Evolutionary conservation across 129 eudicot species (phyloP).

Genomic region (Scalesia atractyloides): DNA sequence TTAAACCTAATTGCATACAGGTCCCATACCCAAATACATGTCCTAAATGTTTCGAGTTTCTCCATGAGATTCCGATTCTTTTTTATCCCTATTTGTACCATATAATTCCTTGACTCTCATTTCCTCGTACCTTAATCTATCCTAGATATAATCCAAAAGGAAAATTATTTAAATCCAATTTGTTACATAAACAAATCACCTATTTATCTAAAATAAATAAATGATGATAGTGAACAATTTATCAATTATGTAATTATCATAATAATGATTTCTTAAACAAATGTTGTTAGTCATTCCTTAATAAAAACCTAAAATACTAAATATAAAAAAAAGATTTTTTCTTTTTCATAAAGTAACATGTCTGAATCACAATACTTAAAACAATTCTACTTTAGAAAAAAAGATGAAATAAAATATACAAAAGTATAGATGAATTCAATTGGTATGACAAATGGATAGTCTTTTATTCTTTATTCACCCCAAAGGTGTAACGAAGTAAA

Average conservation of each 20-base stretch:
- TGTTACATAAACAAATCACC: too few relatives aligned
- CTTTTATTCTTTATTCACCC: constrained; percentile 20
- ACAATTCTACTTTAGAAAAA: not conserved
- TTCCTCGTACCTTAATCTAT: too few relatives aligned
- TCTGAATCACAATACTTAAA: not conserved
- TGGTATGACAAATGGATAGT: not conserved
- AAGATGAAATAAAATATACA: constrained; percentile 1
- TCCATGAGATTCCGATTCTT: too few relatives aligned
- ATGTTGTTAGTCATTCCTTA: not conserved
- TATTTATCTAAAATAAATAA: too few relatives aligned
- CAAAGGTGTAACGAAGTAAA: constrained; percentile 20
- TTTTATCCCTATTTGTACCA: too few relatives aligned
- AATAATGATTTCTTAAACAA: not conserved
- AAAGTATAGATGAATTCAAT: constrained; percentile 1
- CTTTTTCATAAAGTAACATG: not conserved
- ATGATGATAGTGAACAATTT: not conserved
- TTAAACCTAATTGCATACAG: too few relatives aligned
- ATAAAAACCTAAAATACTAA: not conserved
- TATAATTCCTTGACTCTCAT: too few relatives aligned
- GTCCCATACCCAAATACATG: too few relatives aligned
- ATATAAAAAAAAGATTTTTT: not conserved
- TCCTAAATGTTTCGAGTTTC: too few relatives aligned
- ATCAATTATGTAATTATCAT: not conserved
- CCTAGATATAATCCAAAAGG: too few relatives aligned
- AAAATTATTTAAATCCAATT: too few relatives aligned